Base-by-base conservation (phyloP, 164 flowering plant genomes). In the Tinospora cordifolia region DNA sequence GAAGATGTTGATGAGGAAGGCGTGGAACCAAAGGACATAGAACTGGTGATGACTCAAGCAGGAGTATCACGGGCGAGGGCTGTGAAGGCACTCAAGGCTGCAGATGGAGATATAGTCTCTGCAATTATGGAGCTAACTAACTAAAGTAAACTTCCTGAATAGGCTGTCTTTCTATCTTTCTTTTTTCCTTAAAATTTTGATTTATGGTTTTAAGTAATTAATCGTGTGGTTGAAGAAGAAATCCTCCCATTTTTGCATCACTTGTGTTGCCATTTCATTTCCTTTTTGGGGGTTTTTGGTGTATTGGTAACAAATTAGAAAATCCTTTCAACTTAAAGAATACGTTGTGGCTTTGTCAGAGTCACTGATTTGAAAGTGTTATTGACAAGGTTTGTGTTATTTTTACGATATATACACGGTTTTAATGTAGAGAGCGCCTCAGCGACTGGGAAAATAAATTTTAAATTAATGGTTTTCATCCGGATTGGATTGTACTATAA, bases 91-190 rank as follows among this genome's bases (percentile, higher is more conserved):
- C 83, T 80, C 68, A 78, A 74, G 68, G 75, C 83, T 30, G 75
- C 71, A 24, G 76, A 78, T 60, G 82, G 82, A 22, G 82, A 80
- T 62, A 80, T 80, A 22, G 82, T 80, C 36, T 41, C 80, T 70
- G 83, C 83, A 54, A 80, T 80, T 62, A 77, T 80, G 83, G 83
- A 80, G 46, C 74, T 80, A 34, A 80, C 83, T 27, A 77, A 72
- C 72, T 80, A 70, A 69, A 44, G 2, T 12, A 25, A 3, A 4
- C 15, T 60, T 26, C 0, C 10, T 60, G 14, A 60, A 25, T 17
- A 25, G 34, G 2, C 4, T 4, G 4, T 2, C 36, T 30, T 30
- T 30, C 30, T n/a, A n/a, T n/a, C n/a, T n/a, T n/a, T n/a, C n/a
- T n/a, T n/a, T n/a, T 60, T 26, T 60, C 15, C 26, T 60, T 60